Conservation (phyloP, 768 basidiomycete genomes). For the Lactarius psammicola region DNA sequence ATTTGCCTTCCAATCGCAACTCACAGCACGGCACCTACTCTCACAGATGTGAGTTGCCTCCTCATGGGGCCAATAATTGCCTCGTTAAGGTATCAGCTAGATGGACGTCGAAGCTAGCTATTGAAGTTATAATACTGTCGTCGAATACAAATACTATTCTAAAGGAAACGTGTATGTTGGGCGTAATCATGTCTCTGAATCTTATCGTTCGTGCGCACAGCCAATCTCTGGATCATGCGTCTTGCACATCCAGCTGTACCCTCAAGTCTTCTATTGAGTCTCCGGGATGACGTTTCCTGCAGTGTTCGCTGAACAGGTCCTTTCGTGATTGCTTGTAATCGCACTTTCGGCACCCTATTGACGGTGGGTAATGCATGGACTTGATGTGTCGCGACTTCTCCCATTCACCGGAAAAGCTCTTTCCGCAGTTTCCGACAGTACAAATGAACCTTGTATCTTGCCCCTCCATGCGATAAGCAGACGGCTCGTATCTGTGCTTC, state of each 20-base stretch:
- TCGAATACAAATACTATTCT: not conserved
- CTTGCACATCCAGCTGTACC: not conserved
- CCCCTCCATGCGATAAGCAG: not conserved
- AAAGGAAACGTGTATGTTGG: not conserved
- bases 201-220: not conserved
- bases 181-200: not conserved
- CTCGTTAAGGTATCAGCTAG: not conserved
- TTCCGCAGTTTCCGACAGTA: conserved; percentile 5
- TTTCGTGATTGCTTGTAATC: conserved; percentile 26
- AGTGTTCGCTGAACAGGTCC: conserved; percentile 22
- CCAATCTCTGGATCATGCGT: not conserved
- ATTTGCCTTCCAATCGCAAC: not conserved
- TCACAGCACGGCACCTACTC: not conserved
- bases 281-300: conserved; percentile 22
- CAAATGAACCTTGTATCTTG: conserved; percentile 14
- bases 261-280: conserved; percentile 8
- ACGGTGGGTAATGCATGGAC: conserved; percentile 20
- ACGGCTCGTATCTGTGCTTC: not conserved
- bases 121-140: not conserved
- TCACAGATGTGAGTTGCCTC: not conserved
- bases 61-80: not conserved
- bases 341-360: conserved; percentile 20
- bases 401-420: conserved; percentile 23
- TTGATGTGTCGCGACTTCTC: conserved; percentile 21
- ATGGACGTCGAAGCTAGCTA: not conserved